These are phyloP conservation scores for Plectosphaerella cucumerina DNA, from an alignment of 2,329 filamentous ascomycete species.

Conservation along the genomic window DNA sequence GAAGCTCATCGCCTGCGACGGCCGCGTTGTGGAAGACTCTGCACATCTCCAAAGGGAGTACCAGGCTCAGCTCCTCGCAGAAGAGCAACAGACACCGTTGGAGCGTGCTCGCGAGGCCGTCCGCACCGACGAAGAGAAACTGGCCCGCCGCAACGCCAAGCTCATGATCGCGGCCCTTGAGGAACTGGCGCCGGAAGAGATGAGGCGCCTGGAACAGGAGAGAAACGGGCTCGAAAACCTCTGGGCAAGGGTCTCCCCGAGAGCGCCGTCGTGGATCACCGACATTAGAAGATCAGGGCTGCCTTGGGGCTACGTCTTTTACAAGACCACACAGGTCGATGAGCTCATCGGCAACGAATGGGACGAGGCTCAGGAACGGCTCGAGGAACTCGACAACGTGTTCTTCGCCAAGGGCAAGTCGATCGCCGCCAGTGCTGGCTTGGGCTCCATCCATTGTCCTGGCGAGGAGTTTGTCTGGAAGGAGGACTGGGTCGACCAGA, in stretches of 20 bases:
- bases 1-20: background rate
- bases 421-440: background rate
- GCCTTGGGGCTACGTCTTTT: conserved; percentile 13
- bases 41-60: background rate
- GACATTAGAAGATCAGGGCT: background rate
- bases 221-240: background rate
- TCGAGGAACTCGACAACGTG: background rate
- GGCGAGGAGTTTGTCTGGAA: background rate
- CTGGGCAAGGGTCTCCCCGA: background rate
- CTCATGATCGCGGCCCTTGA: background rate
- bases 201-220: background rate
- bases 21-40: background rate
- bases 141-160: background rate
- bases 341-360: conserved; percentile 7
- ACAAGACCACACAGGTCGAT: conserved; percentile 7
- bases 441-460: conserved; percentile 1
- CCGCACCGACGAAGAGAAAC: background rate
- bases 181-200: background rate
- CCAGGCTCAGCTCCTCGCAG: background rate
- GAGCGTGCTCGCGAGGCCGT: background rate
- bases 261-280: background rate
- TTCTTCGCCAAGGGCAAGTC: background rate
- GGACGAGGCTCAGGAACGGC: background rate
- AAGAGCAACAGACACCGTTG: background rate
- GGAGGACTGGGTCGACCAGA: background rate